A percentile compares a stretch with the other conserved stretches of the same genome.
Evolutionary conservation across 2,329 filamentous ascomycete genomes (phyloP).

Genomic region (Penicillium sp.): DNA sequence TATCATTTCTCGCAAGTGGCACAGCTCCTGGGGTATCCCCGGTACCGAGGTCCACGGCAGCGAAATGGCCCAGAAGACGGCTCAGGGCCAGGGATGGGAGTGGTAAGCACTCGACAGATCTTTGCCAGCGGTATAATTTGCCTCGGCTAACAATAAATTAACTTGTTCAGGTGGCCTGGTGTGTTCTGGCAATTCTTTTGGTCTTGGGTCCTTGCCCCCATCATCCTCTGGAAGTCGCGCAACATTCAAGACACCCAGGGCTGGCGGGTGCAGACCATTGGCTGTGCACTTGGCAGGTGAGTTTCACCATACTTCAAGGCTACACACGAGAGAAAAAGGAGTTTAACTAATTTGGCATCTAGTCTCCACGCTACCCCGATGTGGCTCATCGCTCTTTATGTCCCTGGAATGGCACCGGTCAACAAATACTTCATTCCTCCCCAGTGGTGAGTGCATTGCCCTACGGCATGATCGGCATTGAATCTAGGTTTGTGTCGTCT

Average conservation of each 20-base stretch:
- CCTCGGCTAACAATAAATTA: conserved; percentile 9
- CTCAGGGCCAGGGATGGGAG: conserved; percentile 62
- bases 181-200: conserved; percentile 30
- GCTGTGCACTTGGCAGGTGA: conserved; percentile 52
- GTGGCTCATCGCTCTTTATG: conserved; percentile 65
- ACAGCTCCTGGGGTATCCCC: conserved; percentile 36
- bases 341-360: not conserved
- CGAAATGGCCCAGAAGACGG: conserved; percentile 51
- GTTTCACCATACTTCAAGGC: not conserved
- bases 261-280: conserved; percentile 69
- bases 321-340: too few species aligned
- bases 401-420: conserved; percentile 58
- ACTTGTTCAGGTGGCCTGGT: conserved; percentile 21
- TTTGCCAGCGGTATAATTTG: not conserved
- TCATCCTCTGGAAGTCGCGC: conserved; percentile 17
- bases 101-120: conserved; percentile 53
- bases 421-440: conserved; percentile 65
- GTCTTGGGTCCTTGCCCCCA: conserved; percentile 24
- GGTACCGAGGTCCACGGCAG: conserved; percentile 62
- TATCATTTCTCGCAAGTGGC: conserved; percentile 48
- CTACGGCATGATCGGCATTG: too few species aligned
- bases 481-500: not conserved
- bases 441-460: conserved; percentile 53
- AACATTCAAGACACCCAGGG: conserved; percentile 68
- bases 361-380: conserved; percentile 67